Conservation (phyloP, 1,284 basidiomycete genomes). For the Cerrena zonata region DNA sequence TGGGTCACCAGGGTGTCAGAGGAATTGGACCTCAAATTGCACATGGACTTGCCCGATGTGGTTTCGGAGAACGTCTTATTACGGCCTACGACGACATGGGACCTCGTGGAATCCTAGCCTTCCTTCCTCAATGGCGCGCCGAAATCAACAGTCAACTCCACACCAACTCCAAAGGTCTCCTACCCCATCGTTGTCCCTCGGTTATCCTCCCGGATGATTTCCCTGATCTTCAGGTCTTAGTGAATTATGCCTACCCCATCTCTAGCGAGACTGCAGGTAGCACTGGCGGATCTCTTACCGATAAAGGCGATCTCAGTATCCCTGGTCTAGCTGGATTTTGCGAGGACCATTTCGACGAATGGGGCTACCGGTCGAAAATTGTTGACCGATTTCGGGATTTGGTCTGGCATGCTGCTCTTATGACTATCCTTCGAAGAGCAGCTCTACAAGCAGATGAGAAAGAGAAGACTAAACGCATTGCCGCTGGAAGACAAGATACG, state of each 20-base stretch:
- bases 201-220: conserved; percentile 33
- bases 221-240: conserved; percentile 36
- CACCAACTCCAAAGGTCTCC: conserved; percentile 39
- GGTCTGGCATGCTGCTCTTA: conserved; percentile 36
- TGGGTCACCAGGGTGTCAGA: conserved; percentile 29
- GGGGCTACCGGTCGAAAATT: conserved; percentile 41
- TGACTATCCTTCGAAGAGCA: conserved; percentile 36
- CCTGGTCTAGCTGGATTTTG: conserved; percentile 44
- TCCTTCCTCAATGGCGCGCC: conserved; percentile 36
- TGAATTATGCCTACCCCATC: conserved; percentile 41
- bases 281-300: conserved; percentile 27
- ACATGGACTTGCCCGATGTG: conserved; percentile 34
- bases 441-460: conserved; percentile 37
- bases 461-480: conserved; percentile 22
- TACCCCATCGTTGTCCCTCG: conserved; percentile 30
- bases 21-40: conserved; percentile 31
- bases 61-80: conserved; percentile 43
- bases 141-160: conserved; percentile 42
- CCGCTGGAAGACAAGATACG: conserved; percentile 15
- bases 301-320: conserved; percentile 33
- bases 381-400: conserved; percentile 36
- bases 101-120: conserved; percentile 21
- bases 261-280: conserved; percentile 18
- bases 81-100: conserved; percentile 27
- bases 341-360: conserved; percentile 50